Conservation (phyloP, 495 filamentous ascomycete species). For the Geoglossum glabrum region DNA sequence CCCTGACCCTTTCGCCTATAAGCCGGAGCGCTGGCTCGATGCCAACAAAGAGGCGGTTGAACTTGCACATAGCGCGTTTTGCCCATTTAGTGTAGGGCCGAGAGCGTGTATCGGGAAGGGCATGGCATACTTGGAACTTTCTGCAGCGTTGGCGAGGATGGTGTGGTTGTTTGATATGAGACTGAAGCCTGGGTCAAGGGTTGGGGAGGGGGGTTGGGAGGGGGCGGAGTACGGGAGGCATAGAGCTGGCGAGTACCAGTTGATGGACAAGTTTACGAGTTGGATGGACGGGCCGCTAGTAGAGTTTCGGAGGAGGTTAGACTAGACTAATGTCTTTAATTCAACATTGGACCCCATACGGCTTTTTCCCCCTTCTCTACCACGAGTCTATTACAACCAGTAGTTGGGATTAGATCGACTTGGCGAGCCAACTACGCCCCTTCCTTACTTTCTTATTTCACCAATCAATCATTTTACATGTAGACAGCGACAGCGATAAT, state of each 20-base stretch:
- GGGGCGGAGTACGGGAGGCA: background rate
- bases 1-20: conserved; percentile 25
- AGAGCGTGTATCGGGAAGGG: conserved; percentile 1
- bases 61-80: background rate
- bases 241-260: background rate
- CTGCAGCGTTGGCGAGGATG: background rate
- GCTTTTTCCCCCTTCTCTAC: too few species aligned
- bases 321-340: too few species aligned
- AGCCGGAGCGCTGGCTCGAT: conserved; percentile 35
- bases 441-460: too few species aligned
- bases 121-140: background rate
- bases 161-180: background rate
- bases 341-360: too few species aligned
- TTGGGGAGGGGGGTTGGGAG: background rate
- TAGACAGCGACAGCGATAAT: too few species aligned
- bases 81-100: background rate
- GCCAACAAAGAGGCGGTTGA: conserved; percentile 14
- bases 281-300: background rate
- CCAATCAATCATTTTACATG: too few species aligned
- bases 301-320: background rate
- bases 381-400: too few species aligned
- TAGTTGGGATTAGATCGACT: too few species aligned
- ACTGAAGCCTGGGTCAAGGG: background rate
- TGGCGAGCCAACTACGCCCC: too few species aligned
- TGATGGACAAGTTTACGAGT: background rate